phyloP scores from a whole-genome alignment of 495 filamentous ascomycete genomes.

The Letharia lupina region DNA sequence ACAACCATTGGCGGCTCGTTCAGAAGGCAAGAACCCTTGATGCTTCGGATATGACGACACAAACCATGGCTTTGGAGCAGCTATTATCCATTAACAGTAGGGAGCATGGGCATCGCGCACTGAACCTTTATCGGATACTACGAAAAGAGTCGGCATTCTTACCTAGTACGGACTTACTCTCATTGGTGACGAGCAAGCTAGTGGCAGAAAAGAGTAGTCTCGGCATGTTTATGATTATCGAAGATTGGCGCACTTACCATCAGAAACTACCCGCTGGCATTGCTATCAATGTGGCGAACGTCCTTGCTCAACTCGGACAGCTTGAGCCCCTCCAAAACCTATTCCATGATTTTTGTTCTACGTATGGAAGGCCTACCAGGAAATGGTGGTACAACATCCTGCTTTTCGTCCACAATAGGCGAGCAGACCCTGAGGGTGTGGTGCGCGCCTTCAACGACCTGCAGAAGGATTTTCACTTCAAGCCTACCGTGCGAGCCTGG shows the following conservation, averaged over 20 bases:
- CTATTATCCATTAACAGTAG: conserved; percentile 10
- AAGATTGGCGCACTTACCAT: conserved; percentile 37
- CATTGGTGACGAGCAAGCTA: conserved; percentile 37
- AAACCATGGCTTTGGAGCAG: conserved; percentile 14
- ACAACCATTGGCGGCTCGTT: conserved; percentile 4
- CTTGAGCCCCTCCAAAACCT: conserved; percentile 42
- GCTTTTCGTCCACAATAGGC: conserved; percentile 57
- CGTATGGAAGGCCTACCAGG: conserved; percentile 31
- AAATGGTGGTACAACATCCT: conserved; percentile 39
- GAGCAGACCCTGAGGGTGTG: conserved; percentile 52
- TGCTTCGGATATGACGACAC: conserved; percentile 1
- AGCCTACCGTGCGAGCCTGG: conserved; percentile 51
- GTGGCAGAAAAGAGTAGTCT: conserved; percentile 31
- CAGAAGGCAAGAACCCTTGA: conserved; percentile 9
- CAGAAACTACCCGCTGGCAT: neutral
- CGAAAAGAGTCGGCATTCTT: conserved; percentile 20
- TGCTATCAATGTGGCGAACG: conserved; percentile 31
- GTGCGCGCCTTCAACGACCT: conserved; percentile 52
- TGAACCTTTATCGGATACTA: conserved; percentile 9
- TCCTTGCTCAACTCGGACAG: conserved; percentile 47
- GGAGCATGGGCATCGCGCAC: conserved; percentile 9
- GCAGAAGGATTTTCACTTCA: conserved; percentile 41
- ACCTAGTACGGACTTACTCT: conserved; percentile 30
- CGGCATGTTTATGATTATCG: conserved; percentile 44
- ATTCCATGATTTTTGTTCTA: conserved; percentile 46